These are phyloP conservation scores for Rhynchosporium agropyri DNA, from an alignment of 2,329 filamentous ascomycete genomes.

Conservation along the genomic window DNA sequence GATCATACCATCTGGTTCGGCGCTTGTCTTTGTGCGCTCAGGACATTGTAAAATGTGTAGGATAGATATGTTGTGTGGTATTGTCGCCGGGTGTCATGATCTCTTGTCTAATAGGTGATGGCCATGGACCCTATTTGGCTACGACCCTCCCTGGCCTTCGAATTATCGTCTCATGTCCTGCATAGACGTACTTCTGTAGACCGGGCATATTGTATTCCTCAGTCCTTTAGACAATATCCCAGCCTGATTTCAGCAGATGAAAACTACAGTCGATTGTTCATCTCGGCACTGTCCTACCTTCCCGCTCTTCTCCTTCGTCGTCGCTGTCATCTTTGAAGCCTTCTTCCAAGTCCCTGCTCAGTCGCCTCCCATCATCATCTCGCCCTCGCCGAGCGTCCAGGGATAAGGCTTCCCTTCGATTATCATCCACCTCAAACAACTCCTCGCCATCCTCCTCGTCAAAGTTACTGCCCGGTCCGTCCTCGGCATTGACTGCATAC, in stretches of 20 bases:
- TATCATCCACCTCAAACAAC: constrained; percentile 58
- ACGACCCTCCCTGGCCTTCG: neutral
- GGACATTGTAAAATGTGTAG: neutral
- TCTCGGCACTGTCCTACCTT: constrained; percentile 23
- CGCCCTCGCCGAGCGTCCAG: constrained; percentile 43
- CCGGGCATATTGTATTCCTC: neutral
- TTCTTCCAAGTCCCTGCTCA: constrained; percentile 79
- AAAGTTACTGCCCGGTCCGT: constrained; percentile 54
- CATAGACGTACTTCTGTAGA: neutral
- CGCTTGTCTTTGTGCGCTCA: neutral
- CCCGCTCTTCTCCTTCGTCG: constrained; percentile 48
- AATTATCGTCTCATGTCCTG: too few relatives aligned
- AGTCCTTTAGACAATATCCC: constrained; percentile 23
- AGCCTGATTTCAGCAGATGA: neutral
- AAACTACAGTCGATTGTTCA: constrained; percentile 16
- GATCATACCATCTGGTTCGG: too few relatives aligned
- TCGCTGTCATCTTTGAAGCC: constrained; percentile 76
- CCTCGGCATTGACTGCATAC: constrained; percentile 45
- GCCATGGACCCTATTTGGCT: neutral
- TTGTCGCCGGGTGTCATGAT: neutral
- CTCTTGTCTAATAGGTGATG: neutral
- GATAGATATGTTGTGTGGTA: neutral
- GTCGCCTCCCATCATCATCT: constrained; percentile 56
- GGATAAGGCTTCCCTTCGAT: constrained; percentile 47
- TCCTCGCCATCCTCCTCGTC: constrained; percentile 72